A percentile compares a stretch with the other conserved stretches of the same genome.
phyloP scores from a whole-genome alignment of 148 eudicot species.

The Spergularia marina region DNA sequence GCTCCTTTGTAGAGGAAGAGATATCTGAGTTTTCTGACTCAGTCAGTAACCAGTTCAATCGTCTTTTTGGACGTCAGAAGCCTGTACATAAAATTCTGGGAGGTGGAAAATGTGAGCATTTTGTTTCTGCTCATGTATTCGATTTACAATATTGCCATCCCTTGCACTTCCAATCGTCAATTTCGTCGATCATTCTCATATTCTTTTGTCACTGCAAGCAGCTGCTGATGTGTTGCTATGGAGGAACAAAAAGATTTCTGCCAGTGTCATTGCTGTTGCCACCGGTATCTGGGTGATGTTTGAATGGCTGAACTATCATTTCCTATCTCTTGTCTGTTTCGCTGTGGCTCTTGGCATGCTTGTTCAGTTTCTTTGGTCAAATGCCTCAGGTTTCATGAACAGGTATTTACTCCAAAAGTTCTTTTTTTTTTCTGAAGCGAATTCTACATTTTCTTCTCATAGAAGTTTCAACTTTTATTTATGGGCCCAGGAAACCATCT shows the following conservation, averaged over 20 bases:
- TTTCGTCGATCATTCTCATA: neutral
- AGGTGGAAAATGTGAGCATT: constrained; percentile 73
- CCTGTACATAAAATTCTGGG: constrained; percentile 80
- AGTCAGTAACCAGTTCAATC: constrained; percentile 54
- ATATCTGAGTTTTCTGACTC: constrained; percentile 35
- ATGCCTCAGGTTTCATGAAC: constrained; percentile 60
- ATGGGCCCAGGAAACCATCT: constrained; percentile 47
- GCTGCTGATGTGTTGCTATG: constrained; percentile 95
- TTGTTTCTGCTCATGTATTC: neutral
- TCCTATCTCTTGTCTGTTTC: constrained; percentile 58
- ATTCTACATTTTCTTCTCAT: neutral
- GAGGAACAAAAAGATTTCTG: constrained; percentile 95
- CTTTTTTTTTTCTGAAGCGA: neutral
- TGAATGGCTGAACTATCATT: constrained; percentile 82
- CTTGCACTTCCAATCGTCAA: neutral
- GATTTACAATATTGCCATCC: neutral
- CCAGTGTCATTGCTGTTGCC: constrained; percentile 58
- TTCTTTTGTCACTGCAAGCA: constrained; percentile 26
- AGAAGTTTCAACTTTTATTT: neutral
- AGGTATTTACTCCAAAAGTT: constrained; percentile 36
- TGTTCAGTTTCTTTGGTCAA: constrained; percentile 68
- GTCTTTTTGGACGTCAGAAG: constrained; percentile 83
- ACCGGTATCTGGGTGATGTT: constrained; percentile 77
- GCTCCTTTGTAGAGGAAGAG: constrained; percentile 45
- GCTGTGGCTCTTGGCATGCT: constrained; percentile 53